Evolutionary conservation across 2,329 filamentous ascomycete species (phyloP), one percentile per base, ranked within the genome.

Genomic region (Trichophyton schoenleinii): DNA sequence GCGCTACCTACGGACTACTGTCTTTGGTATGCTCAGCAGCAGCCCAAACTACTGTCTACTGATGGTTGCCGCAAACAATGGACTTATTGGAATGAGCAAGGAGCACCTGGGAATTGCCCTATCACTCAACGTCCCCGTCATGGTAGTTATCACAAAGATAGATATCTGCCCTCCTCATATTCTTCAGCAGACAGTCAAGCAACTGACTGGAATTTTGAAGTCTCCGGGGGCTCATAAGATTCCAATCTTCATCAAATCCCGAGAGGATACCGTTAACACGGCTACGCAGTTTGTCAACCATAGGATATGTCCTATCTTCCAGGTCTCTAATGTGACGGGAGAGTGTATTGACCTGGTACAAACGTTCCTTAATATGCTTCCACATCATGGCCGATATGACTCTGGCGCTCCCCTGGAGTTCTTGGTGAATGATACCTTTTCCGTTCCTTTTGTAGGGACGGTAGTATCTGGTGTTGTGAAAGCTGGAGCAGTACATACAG

Each of bases 61-160:
- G 57, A 99, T 99, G 94, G 94, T 99, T 0, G 94, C 94, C 11
- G 94, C 94, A 18, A 99, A 99, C 69, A 97, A 99, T 70, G 94
- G 94, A 2, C 79, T 99, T 53, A 89, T 97, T 55, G 94, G 94
- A 20, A 99, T 97, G 94, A 95, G 89, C 75, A 95, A 95, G 80
- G 94, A 99, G 77, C 94, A 99, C 73, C 78, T 99, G 3, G 94
- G 94, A 15, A 96, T 99, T 65, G 92, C 94, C 0, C 79, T 97
- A 36, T 91, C 94, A 0, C 79, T 99, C 59, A 97, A 97, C 70
- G 92, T 99, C 9, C 94, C 94, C 0, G 90, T 99, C 67, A 95
- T 99, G 89, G 91, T 97, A 2, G 87, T 96, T 66, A 86, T 97
- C 65, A 99, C 92, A 73, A 99, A 97, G 78, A 96, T 97, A 66